A percentile compares a stretch with the other conserved stretches of the same genome.
Conservation (phyloP, 495 filamentous ascomycete species). For the Aspergillus nidulans region DNA sequence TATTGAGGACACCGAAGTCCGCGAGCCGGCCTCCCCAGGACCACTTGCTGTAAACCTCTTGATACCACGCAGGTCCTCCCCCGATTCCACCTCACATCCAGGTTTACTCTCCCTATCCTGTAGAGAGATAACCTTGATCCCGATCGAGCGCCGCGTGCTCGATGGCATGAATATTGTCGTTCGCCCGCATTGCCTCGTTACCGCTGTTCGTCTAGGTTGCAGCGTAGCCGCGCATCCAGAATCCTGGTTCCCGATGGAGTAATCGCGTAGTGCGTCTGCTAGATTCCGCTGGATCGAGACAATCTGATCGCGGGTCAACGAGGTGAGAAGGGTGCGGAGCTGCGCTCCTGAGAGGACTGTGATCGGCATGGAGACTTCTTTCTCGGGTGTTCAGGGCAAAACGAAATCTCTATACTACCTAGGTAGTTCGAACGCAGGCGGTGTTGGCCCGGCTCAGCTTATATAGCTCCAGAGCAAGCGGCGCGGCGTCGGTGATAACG, state of each 20-base stretch:
- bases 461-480: not conserved
- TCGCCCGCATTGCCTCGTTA: constrained; percentile 64
- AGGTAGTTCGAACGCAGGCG: not conserved
- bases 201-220: constrained; percentile 72
- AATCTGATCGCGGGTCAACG: constrained; percentile 65
- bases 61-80: constrained; percentile 14
- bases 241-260: constrained; percentile 65
- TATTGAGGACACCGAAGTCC: constrained; percentile 34
- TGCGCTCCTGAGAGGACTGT: constrained; percentile 70
- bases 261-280: constrained; percentile 72
- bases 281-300: constrained; percentile 60
- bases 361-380: constrained; percentile 57
- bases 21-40: constrained; percentile 7
- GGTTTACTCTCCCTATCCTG: constrained; percentile 29
- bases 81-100: constrained; percentile 32
- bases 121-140: constrained; percentile 61
- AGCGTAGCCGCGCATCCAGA: constrained; percentile 57
- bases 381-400: not conserved
- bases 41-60: constrained; percentile 15
- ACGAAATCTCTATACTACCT: not conserved
- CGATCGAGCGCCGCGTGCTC: constrained; percentile 50
- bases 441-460: not conserved
- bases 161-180: constrained; percentile 95
- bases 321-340: constrained; percentile 65
- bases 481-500: not conserved